phyloP scores from a whole-genome alignment of 306 rosid species.

The Bauhinia variegata region DNA sequence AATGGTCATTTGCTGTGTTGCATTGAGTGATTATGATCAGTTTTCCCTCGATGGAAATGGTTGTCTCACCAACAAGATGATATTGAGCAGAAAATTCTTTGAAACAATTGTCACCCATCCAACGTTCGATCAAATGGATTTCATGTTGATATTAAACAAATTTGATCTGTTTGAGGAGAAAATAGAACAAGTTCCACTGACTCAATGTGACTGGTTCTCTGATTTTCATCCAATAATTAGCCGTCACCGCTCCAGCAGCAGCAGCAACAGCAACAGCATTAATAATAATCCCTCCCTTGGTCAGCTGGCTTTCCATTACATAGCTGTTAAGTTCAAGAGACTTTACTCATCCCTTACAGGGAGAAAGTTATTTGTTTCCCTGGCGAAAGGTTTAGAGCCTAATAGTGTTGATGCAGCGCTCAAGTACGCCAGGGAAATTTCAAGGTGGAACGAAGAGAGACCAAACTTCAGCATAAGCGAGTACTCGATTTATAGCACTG shows the following conservation, averaged over 20 bases:
- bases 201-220: conserved; percentile 80
- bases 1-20: conserved; percentile 82
- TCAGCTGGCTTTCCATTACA: conserved; percentile 71
- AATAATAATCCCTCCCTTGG: conserved; percentile 69
- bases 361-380: conserved; percentile 73
- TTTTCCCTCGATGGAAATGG: conserved; percentile 69
- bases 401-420: conserved; percentile 76
- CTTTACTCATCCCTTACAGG: conserved; percentile 78
- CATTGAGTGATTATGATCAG: conserved; percentile 89
- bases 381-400: conserved; percentile 83
- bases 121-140: conserved; percentile 85
- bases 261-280: conserved; percentile 58
- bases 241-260: conserved; percentile 54
- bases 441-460: conserved; percentile 89
- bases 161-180: conserved; percentile 78
- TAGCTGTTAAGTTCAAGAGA: conserved; percentile 91
- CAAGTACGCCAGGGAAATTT: conserved; percentile 83
- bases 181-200: conserved; percentile 66
- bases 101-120: conserved; percentile 86
- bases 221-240: conserved; percentile 80
- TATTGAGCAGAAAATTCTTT: conserved; percentile 73
- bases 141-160: conserved; percentile 87
- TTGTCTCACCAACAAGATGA: conserved; percentile 71
- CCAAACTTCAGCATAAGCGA: conserved; percentile 80
- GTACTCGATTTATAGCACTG: conserved; percentile 70